These are phyloP conservation scores for Triangularia verruculosa DNA, from an alignment of 2,329 filamentous ascomycete genomes.

Conservation along the genomic window DNA sequence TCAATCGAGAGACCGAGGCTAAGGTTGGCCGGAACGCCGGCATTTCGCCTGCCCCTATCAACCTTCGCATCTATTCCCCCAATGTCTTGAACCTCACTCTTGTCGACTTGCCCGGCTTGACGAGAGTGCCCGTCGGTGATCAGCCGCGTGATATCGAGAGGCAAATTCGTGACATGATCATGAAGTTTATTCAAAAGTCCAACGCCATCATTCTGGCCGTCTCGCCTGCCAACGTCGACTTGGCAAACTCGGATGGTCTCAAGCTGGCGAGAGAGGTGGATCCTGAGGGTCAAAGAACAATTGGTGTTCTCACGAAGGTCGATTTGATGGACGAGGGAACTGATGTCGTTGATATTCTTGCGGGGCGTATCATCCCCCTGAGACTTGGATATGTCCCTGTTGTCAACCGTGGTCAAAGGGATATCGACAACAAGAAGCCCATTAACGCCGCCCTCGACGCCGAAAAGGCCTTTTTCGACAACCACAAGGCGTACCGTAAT, in stretches of 20 bases:
- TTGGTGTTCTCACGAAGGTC: slow-evolving; percentile 97
- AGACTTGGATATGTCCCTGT: slow-evolving; percentile 92
- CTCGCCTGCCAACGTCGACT: slow-evolving; percentile 92
- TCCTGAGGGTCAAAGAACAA: slow-evolving; percentile 94
- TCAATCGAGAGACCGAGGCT: slow-evolving; percentile 90
- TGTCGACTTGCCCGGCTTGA: slow-evolving; percentile 93
- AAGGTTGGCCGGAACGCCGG: slow-evolving; percentile 96
- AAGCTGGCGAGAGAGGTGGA: slow-evolving; percentile 97
- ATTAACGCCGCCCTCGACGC: slow-evolving; percentile 88
- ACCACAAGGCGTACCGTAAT: slow-evolving; percentile 97
- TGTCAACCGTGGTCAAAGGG: slow-evolving; percentile 94
- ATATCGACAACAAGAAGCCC: slow-evolving; percentile 97
- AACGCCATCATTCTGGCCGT: slow-evolving; percentile 98
- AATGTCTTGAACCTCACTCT: slow-evolving; percentile 96
- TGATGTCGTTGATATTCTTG: slow-evolving; percentile 96
- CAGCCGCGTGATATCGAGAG: slow-evolving; percentile 95
- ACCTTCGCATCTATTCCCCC: slow-evolving; percentile 95
- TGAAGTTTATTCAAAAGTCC: slow-evolving; percentile 97
- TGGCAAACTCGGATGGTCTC: slow-evolving; percentile 96
- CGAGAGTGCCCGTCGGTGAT: slow-evolving; percentile 94
- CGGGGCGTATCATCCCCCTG: slow-evolving; percentile 93
- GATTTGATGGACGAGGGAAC: slow-evolving; percentile 99
- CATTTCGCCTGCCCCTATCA: slow-evolving; percentile 95
- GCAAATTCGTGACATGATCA: slow-evolving; percentile 95
- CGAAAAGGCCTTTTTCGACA: slow-evolving; percentile 96